These are phyloP conservation scores for cucumber (Cucumis sativus) DNA, from an alignment of 306 rosid genomes.

Conservation along the genomic window Cucumber_9930_V3 NC_026657.2:28063501-28064000, in stretches of 20 bases:
- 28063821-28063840: no score
- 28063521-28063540: neutral
- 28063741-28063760: neutral
- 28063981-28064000: no score
- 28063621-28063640: neutral
- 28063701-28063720: neutral
- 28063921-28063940: no score
- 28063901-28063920: no score
- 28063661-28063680: neutral
- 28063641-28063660: neutral
- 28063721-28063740: neutral
- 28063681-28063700: neutral
- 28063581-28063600: neutral
- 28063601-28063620: neutral
- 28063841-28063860: no score
- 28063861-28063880: no score
- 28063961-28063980: no score
- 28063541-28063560: neutral
- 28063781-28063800: no score
- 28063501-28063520: neutral
- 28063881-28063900: no score
- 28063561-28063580: neutral
- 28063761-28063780: neutral
- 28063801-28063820: no score
- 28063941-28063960: no score